A percentile compares a stretch with the other conserved stretches of the same genome.
Conservation (phyloP, 2,329 filamentous ascomycete species). For the Trichoderma koningiopsis region DNA sequence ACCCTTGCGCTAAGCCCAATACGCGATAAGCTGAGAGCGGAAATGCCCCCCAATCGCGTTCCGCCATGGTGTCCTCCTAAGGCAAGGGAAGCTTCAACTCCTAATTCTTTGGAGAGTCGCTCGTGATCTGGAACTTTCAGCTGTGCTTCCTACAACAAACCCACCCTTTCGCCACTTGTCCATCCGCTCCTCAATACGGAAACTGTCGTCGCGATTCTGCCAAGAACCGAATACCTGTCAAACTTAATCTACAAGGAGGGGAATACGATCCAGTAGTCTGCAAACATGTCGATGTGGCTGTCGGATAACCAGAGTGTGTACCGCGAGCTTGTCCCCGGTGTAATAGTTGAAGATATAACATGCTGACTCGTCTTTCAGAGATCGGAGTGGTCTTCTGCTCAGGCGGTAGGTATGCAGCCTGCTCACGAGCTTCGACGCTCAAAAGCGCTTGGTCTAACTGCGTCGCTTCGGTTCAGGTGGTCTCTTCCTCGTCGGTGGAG, state of each 20-base stretch:
- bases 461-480: conserved; percentile 61
- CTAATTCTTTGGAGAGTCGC: background rate
- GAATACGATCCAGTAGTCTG: background rate
- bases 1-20: conserved; percentile 25
- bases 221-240: background rate
- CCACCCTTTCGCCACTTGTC: background rate
- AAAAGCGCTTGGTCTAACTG: conserved; percentile 21
- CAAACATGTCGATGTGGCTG: conserved; percentile 80
- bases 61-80: conserved; percentile 24
- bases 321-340: background rate
- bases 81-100: conserved; percentile 18
- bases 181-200: background rate
- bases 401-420: conserved; percentile 70
- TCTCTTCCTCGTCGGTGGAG: conserved; percentile 91
- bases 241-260: background rate
- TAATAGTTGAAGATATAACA: background rate
- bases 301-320: conserved; percentile 89
- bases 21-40: conserved; percentile 19
- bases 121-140: background rate
- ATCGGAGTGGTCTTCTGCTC: conserved; percentile 97
- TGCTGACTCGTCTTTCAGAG: conserved; percentile 61
- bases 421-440: conserved; percentile 30
- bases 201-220: background rate
- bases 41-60: conserved; percentile 14
- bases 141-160: background rate